Base-by-base conservation (phyloP, 371 early-diverging fungal species). In the Saksenaea vasiformis region DNA sequence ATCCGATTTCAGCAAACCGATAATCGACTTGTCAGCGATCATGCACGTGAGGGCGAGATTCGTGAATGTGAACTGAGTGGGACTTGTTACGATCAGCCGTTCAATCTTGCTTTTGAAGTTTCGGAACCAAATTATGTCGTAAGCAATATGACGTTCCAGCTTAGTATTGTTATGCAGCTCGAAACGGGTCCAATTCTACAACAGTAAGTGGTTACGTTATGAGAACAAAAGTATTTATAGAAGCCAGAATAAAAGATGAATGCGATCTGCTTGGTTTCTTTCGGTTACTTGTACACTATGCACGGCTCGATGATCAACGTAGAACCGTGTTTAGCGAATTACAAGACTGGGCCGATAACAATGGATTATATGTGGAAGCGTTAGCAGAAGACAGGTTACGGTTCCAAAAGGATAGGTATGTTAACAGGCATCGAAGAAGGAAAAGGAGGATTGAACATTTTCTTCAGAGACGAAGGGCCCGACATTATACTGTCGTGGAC, bases 11-110 rank as follows among this genome's bases (percentile, higher is more conserved):
- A 58, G 14, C 36, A 61, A 31, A 61, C 69, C 44, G 54, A 68
- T 0, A 68, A 70, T 43, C 36, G 34, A 27, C 37, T 66, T 14
- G 56, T 54, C 22, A 4, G 57, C 13, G 51, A 66, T 34, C 47
- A 36, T 17, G 27, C 26, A 26, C 61, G 66, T 65, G 54, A 51
- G 9, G 67, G 41, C 14, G 69, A 68, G 5, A 64, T 64, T 54
- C 65, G 80, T 3, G 62, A 69, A 34, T 80, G 80, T 58, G 60
- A 60, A 11, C 38, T 80, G n/a, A 24, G n/a, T 2, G 80, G 80
- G 1, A 63, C 13, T 19, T 38, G 58, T 0, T 70, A 58, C 39
- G 55, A 61, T 31, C 61, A 67, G 17, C 15, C 51, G 2, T 80
- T 80, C 35, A 37, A 54, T 7, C 58, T 77, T 2, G 36, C 53